phyloP scores from a whole-genome alignment of 176 grass and related monocot genomes.

The Elymus sibiricus region DNA sequence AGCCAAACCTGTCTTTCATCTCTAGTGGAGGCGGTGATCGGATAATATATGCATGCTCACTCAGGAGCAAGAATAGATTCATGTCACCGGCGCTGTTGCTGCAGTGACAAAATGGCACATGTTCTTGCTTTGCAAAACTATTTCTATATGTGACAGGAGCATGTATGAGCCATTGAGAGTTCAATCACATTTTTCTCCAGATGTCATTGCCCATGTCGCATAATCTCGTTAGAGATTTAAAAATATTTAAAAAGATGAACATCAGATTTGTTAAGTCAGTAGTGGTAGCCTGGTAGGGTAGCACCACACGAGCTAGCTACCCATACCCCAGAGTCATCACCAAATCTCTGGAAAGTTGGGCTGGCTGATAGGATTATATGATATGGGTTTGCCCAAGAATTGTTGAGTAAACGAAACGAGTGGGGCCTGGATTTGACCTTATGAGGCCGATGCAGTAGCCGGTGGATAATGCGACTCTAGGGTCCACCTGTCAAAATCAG shows the following conservation, averaged over 20 bases:
- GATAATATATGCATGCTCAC: conserved; percentile 18
- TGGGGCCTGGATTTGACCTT: conserved; percentile 6
- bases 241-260: background rate
- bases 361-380: background rate
- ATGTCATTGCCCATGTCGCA: background rate
- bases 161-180: background rate
- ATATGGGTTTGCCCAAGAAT: background rate
- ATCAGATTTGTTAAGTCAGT: too few relatives aligned
- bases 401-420: background rate
- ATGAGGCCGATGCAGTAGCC: background rate
- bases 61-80: background rate
- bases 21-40: conserved; percentile 10
- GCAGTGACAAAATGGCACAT: background rate
- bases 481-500: conserved; percentile 31
- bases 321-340: background rate
- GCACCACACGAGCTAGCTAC: background rate
- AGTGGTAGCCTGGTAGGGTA: background rate
- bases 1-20: conserved; percentile 15
- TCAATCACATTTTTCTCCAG: background rate
- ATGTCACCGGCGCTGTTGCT: background rate
- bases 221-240: background rate
- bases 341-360: conserved; percentile 16
- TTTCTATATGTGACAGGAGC: background rate
- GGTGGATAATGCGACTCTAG: conserved; percentile 36
- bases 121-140: background rate